Evolutionary conservation across 2,329 filamentous ascomycete genomes (phyloP).

Genomic region (Saccharata proteae): DNA sequence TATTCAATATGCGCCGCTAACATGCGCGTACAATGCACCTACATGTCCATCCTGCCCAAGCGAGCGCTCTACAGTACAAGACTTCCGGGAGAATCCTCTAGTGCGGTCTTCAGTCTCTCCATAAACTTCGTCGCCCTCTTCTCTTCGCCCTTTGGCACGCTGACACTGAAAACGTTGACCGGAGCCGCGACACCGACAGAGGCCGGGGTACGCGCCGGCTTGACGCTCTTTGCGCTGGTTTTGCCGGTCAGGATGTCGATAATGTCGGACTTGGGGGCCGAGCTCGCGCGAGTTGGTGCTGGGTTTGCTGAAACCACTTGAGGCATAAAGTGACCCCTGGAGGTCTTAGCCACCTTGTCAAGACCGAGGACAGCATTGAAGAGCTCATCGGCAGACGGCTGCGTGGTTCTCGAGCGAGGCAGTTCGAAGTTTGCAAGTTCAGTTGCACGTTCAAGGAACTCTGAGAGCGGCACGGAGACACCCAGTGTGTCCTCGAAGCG

Average conservation of each 20-base stretch:
- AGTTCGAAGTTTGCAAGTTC: conserved; percentile 82
- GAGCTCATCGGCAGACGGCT: conserved; percentile 65
- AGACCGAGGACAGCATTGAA: conserved; percentile 82
- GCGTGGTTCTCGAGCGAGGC: conserved; percentile 51
- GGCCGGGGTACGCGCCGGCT: conserved; percentile 14
- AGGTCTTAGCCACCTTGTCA: conserved; percentile 39
- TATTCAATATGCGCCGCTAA: too few relatives aligned
- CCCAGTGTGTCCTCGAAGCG: conserved; percentile 67
- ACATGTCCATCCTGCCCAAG: neutral
- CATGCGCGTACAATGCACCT: too few relatives aligned
- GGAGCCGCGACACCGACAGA: conserved; percentile 30
- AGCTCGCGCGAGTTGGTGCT: conserved; percentile 4
- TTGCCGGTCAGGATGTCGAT: conserved; percentile 58
- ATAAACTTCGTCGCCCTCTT: conserved; percentile 71
- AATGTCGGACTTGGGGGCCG: conserved; percentile 50
- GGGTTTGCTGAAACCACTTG: conserved; percentile 44
- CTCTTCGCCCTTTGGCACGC: conserved; percentile 69
- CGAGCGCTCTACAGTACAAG: conserved; percentile 21
- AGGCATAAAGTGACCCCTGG: conserved; percentile 56
- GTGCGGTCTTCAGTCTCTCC: conserved; percentile 69
- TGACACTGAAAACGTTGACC: conserved; percentile 70
- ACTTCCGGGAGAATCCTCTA: conserved; percentile 35
- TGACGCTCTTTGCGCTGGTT: conserved; percentile 32
- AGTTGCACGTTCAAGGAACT: conserved; percentile 74
- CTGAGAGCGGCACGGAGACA: conserved; percentile 69